Evolutionary conservation across 2,329 filamentous ascomycete genomes (phyloP).

Genomic region (Phialocephala subalpina): DNA sequence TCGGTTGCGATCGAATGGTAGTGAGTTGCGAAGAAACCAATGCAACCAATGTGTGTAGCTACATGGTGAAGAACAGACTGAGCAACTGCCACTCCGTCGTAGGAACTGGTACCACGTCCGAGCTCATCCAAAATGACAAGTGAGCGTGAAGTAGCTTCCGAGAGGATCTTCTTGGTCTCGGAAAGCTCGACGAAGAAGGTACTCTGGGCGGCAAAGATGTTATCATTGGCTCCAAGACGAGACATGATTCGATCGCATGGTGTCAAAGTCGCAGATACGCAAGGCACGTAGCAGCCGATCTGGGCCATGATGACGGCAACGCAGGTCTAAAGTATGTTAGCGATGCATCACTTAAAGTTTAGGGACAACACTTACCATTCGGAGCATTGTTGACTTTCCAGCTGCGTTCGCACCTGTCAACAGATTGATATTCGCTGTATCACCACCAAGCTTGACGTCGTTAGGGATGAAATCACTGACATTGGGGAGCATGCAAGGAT

Average conservation of each 20-base stretch:
- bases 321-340: slow-evolving; percentile 71
- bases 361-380: slow-evolving; percentile 72
- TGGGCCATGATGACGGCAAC: slow-evolving; percentile 97
- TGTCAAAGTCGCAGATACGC: slow-evolving; percentile 81
- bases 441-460: slow-evolving; percentile 85
- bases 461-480: slow-evolving; percentile 97
- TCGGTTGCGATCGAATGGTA: slow-evolving; percentile 95
- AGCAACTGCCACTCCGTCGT: slow-evolving; percentile 95
- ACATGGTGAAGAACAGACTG: slow-evolving; percentile 98
- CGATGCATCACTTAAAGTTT: background rate
- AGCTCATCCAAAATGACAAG: slow-evolving; percentile 97
- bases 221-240: slow-evolving; percentile 95
- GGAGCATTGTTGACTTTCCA: slow-evolving; percentile 93
- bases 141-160: slow-evolving; percentile 91
- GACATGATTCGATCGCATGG: slow-evolving; percentile 99
- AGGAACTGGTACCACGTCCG: slow-evolving; percentile 91
- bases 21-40: slow-evolving; percentile 97
- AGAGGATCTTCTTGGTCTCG: slow-evolving; percentile 97
- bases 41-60: slow-evolving; percentile 88
- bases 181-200: slow-evolving; percentile 98
- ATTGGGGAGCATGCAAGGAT: slow-evolving; percentile 91
- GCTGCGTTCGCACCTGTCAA: slow-evolving; percentile 97
- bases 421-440: slow-evolving; percentile 83
- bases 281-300: slow-evolving; percentile 92
- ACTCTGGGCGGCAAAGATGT: slow-evolving; percentile 96